phyloP scores from a whole-genome alignment of 2,329 filamentous ascomycete genomes.

The Blastomyces silverae region DNA sequence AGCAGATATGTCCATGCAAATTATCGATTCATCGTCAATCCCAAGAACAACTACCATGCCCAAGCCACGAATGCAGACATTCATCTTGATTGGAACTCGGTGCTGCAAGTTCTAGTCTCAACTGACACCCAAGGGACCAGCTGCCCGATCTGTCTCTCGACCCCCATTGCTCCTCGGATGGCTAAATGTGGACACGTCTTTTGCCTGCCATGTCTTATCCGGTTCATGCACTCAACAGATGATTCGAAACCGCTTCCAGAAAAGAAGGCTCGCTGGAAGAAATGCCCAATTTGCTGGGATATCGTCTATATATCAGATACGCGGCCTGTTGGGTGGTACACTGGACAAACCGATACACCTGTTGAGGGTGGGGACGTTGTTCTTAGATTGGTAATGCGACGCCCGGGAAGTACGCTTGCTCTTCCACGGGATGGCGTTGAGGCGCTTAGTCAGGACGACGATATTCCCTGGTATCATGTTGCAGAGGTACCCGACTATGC shows the following conservation, averaged over 20 bases:
- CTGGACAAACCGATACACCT: conserved; percentile 67
- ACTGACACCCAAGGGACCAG: conserved; percentile 79
- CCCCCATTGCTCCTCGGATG: conserved; percentile 91
- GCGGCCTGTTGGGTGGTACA: conserved; percentile 82
- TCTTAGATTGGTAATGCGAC: conserved; percentile 73
- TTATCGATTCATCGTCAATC: conserved; percentile 91
- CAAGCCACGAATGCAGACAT: conserved; percentile 83
- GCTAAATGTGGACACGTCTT: conserved; percentile 96
- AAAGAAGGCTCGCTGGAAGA: conserved; percentile 76
- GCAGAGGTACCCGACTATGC: conserved; percentile 93
- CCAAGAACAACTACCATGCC: conserved; percentile 66
- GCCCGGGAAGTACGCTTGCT: conserved; percentile 74
- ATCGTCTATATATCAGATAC: conserved; percentile 87
- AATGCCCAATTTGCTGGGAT: conserved; percentile 94
- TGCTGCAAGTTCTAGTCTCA: conserved; percentile 87
- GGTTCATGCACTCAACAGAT: conserved; percentile 88
- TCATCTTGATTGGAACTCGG: conserved; percentile 81
- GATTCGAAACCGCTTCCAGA: conserved; percentile 54
- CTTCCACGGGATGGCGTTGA: conserved; percentile 66
- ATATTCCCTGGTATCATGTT: conserved; percentile 91
- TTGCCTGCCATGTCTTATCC: conserved; percentile 84
- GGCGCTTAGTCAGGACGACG: conserved; percentile 56
- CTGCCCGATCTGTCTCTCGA: conserved; percentile 91
- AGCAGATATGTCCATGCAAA: conserved; percentile 83
- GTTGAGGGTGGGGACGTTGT: conserved; percentile 84